Conservation (phyloP, 805 yeast genomes). For the Teunomyces gatunensis region DNA sequence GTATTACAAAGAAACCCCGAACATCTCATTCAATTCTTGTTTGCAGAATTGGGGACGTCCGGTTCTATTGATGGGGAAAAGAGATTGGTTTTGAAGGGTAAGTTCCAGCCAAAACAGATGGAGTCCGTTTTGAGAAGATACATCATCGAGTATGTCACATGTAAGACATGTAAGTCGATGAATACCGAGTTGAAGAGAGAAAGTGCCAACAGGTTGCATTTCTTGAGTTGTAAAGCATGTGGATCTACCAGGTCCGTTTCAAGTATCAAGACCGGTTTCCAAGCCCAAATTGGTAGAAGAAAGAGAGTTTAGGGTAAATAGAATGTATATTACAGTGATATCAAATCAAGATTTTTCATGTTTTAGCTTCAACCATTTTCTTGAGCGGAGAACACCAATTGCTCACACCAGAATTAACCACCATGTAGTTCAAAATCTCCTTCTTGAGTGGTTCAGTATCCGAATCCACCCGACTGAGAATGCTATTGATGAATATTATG, state of each 20-base stretch:
- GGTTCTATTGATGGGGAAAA: slow-evolving; percentile 98
- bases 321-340: slow-evolving; percentile 11
- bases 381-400: slow-evolving; percentile 69
- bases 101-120: slow-evolving; percentile 96
- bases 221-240: slow-evolving; percentile 96
- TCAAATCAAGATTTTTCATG: slow-evolving; percentile 7
- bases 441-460: slow-evolving; percentile 22
- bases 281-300: slow-evolving; percentile 93
- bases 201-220: slow-evolving; percentile 92
- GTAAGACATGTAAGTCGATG: slow-evolving; percentile 98
- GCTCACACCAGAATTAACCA: slow-evolving; percentile 53
- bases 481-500: slow-evolving; percentile 12
- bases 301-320: slow-evolving; percentile 46
- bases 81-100: slow-evolving; percentile 96
- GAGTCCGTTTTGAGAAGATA: slow-evolving; percentile 95
- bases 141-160: slow-evolving; percentile 94
- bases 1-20: slow-evolving; percentile 96
- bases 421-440: slow-evolving; percentile 50
- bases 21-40: slow-evolving; percentile 92
- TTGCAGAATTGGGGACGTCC: slow-evolving; percentile 98
- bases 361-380: slow-evolving; percentile 34
- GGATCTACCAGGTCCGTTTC: slow-evolving; percentile 96
- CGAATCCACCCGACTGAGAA: slow-evolving; percentile 6
- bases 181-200: slow-evolving; percentile 96
- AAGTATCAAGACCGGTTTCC: slow-evolving; percentile 99